phyloP scores from a whole-genome alignment of 257 asterid genomes.

The Capsicum baccatum region DNA sequence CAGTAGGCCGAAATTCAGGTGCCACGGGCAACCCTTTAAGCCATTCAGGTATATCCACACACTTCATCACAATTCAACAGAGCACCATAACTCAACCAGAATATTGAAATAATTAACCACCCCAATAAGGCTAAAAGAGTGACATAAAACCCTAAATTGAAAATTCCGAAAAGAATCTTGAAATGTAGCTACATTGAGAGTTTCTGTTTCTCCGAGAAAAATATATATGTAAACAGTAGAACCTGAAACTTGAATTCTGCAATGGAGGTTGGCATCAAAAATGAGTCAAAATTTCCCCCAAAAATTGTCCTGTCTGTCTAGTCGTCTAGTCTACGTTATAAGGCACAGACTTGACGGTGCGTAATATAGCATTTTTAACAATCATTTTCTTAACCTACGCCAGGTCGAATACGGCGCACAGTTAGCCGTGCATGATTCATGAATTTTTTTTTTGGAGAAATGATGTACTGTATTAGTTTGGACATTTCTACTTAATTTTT shows the following conservation, averaged over 20 bases:
- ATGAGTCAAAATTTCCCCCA: background rate
- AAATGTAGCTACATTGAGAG: background rate
- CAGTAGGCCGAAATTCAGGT: constrained; percentile 96
- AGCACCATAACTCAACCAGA: constrained; percentile 39
- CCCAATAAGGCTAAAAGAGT: too few relatives aligned
- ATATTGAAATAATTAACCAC: constrained; percentile 1
- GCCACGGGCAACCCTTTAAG: constrained; percentile 88
- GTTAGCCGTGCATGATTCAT: too few relatives aligned
- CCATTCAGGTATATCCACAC: constrained; percentile 84
- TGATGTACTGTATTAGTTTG: too few relatives aligned
- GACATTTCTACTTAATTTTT: too few relatives aligned
- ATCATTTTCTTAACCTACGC: constrained; percentile 35
- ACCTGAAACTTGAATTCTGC: too few relatives aligned
- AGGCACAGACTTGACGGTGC: constrained; percentile 12
- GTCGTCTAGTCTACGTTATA: constrained; percentile 19
- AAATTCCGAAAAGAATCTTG: background rate
- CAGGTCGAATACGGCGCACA: background rate
- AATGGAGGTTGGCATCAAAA: too few relatives aligned
- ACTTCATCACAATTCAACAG: constrained; percentile 62
- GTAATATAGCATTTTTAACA: constrained; percentile 26
- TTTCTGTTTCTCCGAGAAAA: too few relatives aligned
- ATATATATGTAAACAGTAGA: too few relatives aligned
- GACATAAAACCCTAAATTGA: constrained; percentile 30
- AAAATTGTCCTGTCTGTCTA: background rate
- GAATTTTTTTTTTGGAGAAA: too few relatives aligned